Evolutionary conservation across 2,329 filamentous ascomycete genomes (phyloP), one percentile per base, ranked within the genome.

Genomic region (Clonostachys rosea): DNA sequence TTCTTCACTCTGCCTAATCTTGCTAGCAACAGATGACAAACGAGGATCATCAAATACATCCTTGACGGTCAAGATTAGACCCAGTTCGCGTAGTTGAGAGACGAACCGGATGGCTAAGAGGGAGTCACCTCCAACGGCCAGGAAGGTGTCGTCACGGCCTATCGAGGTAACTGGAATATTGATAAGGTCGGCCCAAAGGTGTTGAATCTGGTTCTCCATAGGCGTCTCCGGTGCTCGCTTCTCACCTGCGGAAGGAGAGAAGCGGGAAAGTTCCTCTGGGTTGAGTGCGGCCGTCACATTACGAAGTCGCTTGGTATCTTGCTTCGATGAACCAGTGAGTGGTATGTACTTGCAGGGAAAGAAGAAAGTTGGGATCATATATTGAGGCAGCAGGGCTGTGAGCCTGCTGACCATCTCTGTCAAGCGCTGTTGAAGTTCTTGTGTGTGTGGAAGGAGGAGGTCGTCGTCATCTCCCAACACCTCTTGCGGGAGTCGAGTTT

Each of bases 121-220:
- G 10, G 52, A 54, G 39, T 54, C 52, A 16, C 52, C 52, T 7
- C 52, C 52, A 8, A 54, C 35, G 13, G 40, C 43, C 17, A 54
- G 36, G 35, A 54, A 54, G 42, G 20, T 40, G 17, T 47, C 46
- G 35, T 52, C 40, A 5, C 35, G 33, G 24, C 47, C 43, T 16
- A 53, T 50, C 17, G 33, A 40, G 8, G 37, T 42, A 7, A 34
- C 13, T 16, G 37, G n/a, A 10, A 47, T 12, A 12, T 35, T 30
- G 13, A 53, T 44, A 3, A 50, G 39, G 20, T 46, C 41, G n/a
- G 51, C 47, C 51, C 51, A 70, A 59, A 73, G 68, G 18, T 57
- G 50, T 9, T 59, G 56, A 9, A 73, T 43, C 13, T 56, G 53
- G 30, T 56, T 53, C 35, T 60, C 54, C 20, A 55, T 50, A 16